Evolutionary conservation across 805 yeast species (phyloP).

Genomic region (Kodamaea hsintzibuensis): DNA sequence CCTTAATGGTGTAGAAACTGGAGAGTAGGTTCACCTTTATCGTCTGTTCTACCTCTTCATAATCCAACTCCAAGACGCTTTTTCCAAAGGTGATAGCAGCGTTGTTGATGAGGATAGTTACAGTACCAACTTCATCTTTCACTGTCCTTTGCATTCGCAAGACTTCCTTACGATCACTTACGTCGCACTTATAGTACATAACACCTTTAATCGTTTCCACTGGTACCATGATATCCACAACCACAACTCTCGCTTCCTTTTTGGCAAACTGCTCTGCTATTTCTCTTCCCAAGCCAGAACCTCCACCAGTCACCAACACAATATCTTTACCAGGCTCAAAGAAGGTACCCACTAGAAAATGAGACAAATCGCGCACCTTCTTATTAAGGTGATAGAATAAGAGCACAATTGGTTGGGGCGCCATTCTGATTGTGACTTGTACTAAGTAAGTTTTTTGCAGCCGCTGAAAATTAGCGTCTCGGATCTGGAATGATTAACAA

Average conservation of each 20-base stretch:
- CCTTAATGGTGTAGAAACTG: conserved; percentile 65
- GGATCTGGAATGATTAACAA: too few relatives aligned
- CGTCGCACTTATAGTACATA: conserved; percentile 67
- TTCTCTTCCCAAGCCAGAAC: conserved; percentile 74
- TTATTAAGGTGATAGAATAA: conserved; percentile 17
- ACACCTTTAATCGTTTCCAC: conserved; percentile 42
- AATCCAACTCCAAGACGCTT: conserved; percentile 51
- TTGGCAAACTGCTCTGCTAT: conserved; percentile 48
- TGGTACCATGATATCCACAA: conserved; percentile 58
- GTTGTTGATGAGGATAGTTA: conserved; percentile 76
- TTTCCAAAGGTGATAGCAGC: conserved; percentile 76
- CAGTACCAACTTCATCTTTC: conserved; percentile 50
- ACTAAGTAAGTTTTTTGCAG: background rate
- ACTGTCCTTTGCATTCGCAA: conserved; percentile 41
- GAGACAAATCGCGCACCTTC: conserved; percentile 31
- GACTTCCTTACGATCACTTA: conserved; percentile 53
- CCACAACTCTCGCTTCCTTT: conserved; percentile 55
- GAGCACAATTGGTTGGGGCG: background rate
- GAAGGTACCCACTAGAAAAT: conserved; percentile 48
- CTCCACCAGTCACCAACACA: conserved; percentile 82
- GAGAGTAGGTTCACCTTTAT: conserved; percentile 71
- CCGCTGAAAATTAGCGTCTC: background rate
- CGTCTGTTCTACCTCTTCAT: conserved; percentile 60
- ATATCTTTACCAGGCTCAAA: conserved; percentile 58
- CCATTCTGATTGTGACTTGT: background rate